Conservation (phyloP, 192 early-diverging fungal genomes). For the Jimgerdemannia lactiflua region DNA sequence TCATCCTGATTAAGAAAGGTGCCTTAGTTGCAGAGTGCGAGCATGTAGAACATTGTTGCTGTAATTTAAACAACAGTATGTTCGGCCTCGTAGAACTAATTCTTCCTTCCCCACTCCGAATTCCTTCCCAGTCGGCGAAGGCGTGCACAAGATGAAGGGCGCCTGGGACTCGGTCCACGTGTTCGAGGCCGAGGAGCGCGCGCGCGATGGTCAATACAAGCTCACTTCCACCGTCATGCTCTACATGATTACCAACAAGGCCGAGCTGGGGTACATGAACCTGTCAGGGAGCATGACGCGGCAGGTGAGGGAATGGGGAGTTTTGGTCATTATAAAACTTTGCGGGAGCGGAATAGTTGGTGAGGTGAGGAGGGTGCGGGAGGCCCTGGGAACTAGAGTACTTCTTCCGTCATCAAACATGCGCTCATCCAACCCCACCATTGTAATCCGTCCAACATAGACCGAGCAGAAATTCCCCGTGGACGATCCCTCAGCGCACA, state of each 20-base stretch:
- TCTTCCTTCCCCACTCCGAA: background rate
- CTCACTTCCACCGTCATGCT: constrained; percentile 97
- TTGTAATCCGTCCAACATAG: constrained; percentile 30
- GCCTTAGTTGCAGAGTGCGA: constrained; percentile 9
- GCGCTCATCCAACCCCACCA: no score
- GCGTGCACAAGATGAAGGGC: constrained; percentile 72
- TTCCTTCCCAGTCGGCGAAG: constrained; percentile 51
- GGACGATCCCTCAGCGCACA: constrained; percentile 74
- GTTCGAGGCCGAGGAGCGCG: constrained; percentile 84
- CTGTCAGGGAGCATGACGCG: constrained; percentile 92
- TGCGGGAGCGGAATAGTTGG: no score
- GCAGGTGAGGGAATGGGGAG: constrained; percentile 51
- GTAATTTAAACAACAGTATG: background rate
- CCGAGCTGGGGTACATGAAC: constrained; percentile 72
- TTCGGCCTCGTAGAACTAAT: background rate
- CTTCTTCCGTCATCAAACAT: no score
- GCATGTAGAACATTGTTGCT: background rate
- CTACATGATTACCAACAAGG: constrained; percentile 74
- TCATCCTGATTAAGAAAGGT: constrained; percentile 96
- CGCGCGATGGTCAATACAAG: constrained; percentile 89
- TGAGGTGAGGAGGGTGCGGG: no score
- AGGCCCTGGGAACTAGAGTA: no score
- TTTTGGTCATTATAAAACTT: no score
- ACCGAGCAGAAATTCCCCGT: constrained; percentile 80
- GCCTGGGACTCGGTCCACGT: constrained; percentile 99